Evolutionary conservation across 345 rosid genomes (phyloP).

Genomic region (Lepidium didymum): DNA sequence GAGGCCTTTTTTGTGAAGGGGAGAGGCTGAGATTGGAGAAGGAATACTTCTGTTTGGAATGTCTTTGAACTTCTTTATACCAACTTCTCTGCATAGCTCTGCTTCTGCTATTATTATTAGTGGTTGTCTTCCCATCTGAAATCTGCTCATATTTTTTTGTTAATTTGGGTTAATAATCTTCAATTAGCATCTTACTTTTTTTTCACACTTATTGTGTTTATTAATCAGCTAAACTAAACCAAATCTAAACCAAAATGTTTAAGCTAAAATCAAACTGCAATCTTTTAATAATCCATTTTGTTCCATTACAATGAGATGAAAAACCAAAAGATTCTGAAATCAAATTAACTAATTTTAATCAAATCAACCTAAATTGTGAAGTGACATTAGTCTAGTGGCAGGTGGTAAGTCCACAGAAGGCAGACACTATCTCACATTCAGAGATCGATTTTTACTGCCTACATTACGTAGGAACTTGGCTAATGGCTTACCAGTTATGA

Average conservation of each 20-base stretch:
- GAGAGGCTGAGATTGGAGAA: constrained; percentile 87
- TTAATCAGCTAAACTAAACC: not conserved
- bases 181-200: not conserved
- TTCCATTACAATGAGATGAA: not conserved
- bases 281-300: not conserved
- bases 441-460: no score
- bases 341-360: not conserved
- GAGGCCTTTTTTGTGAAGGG: constrained; percentile 93
- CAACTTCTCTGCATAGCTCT: constrained; percentile 83
- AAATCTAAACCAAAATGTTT: not conserved
- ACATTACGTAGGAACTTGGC: no score
- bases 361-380: not conserved
- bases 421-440: no score
- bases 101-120: constrained; percentile 74
- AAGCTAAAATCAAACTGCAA: not conserved
- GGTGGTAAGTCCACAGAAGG: no score
- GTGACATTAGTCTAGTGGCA: no score
- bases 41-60: constrained; percentile 86
- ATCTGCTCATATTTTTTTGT: constrained; percentile 37
- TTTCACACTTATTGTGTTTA: not conserved
- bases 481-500: no score
- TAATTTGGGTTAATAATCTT: not conserved
- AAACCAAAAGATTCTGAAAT: not conserved
- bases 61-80: constrained; percentile 83
- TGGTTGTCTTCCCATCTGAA: constrained; percentile 98